These are phyloP conservation scores for Phycomyces nitens DNA, from an alignment of 192 early-diverging fungal genomes.

Conservation along the genomic window DNA sequence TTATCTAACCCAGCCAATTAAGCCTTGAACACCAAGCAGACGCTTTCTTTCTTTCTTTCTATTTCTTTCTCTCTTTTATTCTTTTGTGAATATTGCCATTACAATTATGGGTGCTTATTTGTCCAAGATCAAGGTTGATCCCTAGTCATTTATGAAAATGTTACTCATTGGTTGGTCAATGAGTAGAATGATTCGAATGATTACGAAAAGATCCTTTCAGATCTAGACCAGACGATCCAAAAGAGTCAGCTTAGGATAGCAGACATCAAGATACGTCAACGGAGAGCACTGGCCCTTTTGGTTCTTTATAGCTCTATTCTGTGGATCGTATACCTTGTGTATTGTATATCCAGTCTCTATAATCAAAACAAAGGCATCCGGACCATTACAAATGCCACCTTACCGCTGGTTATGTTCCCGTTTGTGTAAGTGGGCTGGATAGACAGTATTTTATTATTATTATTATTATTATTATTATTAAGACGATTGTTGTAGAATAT, in stretches of 20 bases:
- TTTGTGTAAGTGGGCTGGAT: neutral
- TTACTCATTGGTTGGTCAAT: neutral
- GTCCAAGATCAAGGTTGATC: no score
- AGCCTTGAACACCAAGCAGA: no score
- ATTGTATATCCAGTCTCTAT: conserved; percentile 18
- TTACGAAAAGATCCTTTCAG: conserved; percentile 49
- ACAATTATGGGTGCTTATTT: no score
- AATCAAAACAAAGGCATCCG: neutral
- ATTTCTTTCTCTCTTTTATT: no score
- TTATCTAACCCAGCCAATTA: no score
- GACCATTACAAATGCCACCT: neutral
- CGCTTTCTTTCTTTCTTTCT: no score
- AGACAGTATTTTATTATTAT: neutral
- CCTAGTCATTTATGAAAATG: no score
- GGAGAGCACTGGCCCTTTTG: conserved; percentile 49
- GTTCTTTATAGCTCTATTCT: conserved; percentile 54
- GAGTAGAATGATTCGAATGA: conserved; percentile 30
- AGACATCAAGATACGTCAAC: conserved; percentile 62
- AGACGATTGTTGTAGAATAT: no score
- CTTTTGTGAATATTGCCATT: no score
- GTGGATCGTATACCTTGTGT: conserved; percentile 51
- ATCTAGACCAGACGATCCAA: conserved; percentile 63
- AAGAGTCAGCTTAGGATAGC: conserved; percentile 58
- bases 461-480: no score
- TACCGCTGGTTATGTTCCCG: neutral